Evolutionary conservation across 2,329 filamentous ascomycete species (phyloP).

Genomic region (Colletotrichum liaoningense): DNA sequence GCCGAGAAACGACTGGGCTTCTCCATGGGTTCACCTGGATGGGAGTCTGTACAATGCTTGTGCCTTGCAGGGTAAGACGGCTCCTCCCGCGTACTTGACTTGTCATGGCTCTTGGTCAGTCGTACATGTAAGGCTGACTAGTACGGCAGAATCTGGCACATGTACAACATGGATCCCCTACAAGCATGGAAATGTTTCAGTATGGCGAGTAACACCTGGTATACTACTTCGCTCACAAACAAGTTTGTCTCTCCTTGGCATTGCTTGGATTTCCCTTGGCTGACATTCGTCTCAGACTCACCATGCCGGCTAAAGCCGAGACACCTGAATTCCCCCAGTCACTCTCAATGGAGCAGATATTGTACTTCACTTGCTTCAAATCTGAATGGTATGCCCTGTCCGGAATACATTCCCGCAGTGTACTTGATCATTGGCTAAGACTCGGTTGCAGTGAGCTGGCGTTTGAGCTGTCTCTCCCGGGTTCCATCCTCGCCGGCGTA

Average conservation of each 20-base stretch:
- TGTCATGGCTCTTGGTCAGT: not conserved
- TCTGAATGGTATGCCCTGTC: constrained; percentile 18
- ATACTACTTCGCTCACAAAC: constrained; percentile 25
- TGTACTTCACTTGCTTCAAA: constrained; percentile 36
- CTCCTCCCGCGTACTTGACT: not conserved
- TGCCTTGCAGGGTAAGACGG: constrained; percentile 32
- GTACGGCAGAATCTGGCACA: constrained; percentile 31
- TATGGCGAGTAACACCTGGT: constrained; percentile 34
- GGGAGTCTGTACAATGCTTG: constrained; percentile 34
- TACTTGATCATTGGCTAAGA: not conserved
- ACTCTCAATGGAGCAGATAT: constrained; percentile 22
- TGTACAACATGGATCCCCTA: constrained; percentile 36
- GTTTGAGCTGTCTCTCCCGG: constrained; percentile 27
- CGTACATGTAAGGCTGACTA: constrained; percentile 9
- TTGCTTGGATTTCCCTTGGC: not conserved
- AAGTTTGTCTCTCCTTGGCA: not conserved
- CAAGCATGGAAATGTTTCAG: constrained; percentile 36
- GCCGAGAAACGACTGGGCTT: constrained; percentile 34
- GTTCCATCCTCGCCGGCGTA: constrained; percentile 23
- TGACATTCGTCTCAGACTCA: constrained; percentile 4
- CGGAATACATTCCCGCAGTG: not conserved
- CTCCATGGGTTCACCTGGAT: constrained; percentile 30
- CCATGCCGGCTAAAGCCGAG: constrained; percentile 10
- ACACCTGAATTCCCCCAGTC: constrained; percentile 11
- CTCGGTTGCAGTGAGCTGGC: constrained; percentile 11